Base-by-base conservation (phyloP, 371 early-diverging fungal species). In the Basidiobolus meristosporus region DNA sequence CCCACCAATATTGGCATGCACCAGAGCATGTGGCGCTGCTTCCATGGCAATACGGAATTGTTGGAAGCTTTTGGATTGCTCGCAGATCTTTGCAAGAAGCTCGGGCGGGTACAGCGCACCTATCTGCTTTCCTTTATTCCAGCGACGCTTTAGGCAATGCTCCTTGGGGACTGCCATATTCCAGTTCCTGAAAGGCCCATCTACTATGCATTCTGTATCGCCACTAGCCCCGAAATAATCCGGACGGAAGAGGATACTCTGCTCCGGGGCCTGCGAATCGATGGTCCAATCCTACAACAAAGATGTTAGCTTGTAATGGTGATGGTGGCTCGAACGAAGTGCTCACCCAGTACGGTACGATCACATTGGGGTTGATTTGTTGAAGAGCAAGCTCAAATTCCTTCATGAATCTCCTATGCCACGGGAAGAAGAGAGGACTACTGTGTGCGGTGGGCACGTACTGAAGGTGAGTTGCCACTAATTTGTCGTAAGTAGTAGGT, bases 201-300 rank as follows among this genome's bases (percentile, higher is more conserved):
- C 36, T 3, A 21, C 19, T 19, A 36, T 19, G 10, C 36, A 36
- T 16, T 17, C 36, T 7, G 16, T 36, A 16, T 36, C 21, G 36
- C 39, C 39, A 23, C 38, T 39, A 12, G 39, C 44, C 10, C 39
- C 39, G 16, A 44, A 28, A 19, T 39, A 44, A 11, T 44, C 31
- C 9, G 11, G 11, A 9, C 17, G 14, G 3, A 38, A 22, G 14
- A 44, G 14, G 14, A 29, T 17, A 9, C 31, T 30, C 6, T 14
- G 12, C 14, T 28, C 28, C 21, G 40, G 40, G 11, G 20, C 32
- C 12, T 40, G 31, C 7, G 32, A 29, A 40, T 40, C 40, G 10
- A 31, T 29, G 14, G 31, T 14, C 36, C 36, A 36, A 18, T 36
- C 36, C 36, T 26, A 26, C n/a, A n/a, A n/a, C n/a, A n/a, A n/a